Conservation (phyloP, 306 rosid species). For the Cucumis sativus region DNA sequence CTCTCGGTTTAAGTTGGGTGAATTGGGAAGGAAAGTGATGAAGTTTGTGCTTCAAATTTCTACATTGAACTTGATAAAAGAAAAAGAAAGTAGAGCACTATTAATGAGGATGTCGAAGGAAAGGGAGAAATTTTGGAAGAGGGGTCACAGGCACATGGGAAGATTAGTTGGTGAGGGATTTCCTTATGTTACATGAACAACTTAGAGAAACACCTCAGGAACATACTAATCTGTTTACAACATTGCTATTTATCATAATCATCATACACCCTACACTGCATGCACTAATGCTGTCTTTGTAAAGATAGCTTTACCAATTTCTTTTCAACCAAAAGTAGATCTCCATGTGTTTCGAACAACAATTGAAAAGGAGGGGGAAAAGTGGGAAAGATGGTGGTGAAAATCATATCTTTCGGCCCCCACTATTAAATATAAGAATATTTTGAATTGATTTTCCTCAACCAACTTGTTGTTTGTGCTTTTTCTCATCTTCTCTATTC, state of each 20-base stretch:
- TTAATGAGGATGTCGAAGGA: constrained; percentile 9
- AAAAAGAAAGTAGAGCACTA: no score
- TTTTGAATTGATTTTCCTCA: neutral
- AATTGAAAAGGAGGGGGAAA: neutral
- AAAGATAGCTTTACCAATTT: constrained; percentile 17
- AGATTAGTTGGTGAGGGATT: constrained; percentile 20
- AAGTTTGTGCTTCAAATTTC: no score
- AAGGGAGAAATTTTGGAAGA: constrained; percentile 18
- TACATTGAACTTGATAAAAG: no score
- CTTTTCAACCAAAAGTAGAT: constrained; percentile 25
- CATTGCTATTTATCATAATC: constrained; percentile 26
- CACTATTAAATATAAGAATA: neutral
- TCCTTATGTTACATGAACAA: constrained; percentile 18
- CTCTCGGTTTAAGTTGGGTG: no score
- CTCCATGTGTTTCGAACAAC: neutral
- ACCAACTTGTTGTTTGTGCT: neutral
- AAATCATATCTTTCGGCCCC: constrained; percentile 5
- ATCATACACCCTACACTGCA: constrained; percentile 7
- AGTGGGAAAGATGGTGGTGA: constrained; percentile 2
- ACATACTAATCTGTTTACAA: constrained; percentile 26
- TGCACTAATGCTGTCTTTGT: constrained; percentile 13
- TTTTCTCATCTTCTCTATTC: neutral
- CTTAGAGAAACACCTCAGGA: constrained; percentile 17
- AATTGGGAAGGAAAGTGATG: no score
- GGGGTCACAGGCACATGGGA: constrained; percentile 24